Evolutionary conservation across 306 rosid species (phyloP).

Genomic region (Prunus armeniaca): DNA sequence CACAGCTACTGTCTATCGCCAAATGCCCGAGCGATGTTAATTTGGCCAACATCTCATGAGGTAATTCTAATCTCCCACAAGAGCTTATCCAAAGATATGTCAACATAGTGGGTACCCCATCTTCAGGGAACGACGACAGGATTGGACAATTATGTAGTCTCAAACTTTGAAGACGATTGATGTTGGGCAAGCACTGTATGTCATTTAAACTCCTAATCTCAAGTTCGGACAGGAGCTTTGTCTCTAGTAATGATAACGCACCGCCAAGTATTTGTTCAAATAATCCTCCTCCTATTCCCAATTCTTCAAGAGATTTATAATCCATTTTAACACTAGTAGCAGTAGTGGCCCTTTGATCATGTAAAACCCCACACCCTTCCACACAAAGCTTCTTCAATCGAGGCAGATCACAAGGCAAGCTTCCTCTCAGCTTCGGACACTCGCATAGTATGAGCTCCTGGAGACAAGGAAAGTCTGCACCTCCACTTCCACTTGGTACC

Average conservation of each 20-base stretch:
- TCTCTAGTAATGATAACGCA: no score
- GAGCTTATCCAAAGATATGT: rapidly evolving
- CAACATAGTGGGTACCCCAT: not conserved
- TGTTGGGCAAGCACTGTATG: not conserved
- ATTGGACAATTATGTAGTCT: rapidly evolving
- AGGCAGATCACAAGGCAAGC: not conserved
- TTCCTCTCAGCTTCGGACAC: not conserved
- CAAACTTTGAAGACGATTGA: rapidly evolving
- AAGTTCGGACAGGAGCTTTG: no score
- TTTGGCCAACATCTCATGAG: not conserved
- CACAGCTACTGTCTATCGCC: rapidly evolving
- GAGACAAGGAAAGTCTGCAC: not conserved
- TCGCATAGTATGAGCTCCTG: rapidly evolving
- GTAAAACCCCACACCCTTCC: rapidly evolving
- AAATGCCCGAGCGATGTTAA: rapidly evolving
- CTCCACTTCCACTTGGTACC: not conserved
- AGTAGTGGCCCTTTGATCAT: not conserved
- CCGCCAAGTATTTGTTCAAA: no score
- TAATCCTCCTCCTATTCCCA: rapidly evolving
- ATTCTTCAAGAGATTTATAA: not conserved
- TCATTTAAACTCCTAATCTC: rapidly evolving
- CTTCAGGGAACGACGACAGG: not conserved
- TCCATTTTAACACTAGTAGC: no score
- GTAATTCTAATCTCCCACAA: not conserved
- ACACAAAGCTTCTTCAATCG: rapidly evolving